Conservation (phyloP, 192 early-diverging fungal species). For the Coemansia sp. region DNA sequence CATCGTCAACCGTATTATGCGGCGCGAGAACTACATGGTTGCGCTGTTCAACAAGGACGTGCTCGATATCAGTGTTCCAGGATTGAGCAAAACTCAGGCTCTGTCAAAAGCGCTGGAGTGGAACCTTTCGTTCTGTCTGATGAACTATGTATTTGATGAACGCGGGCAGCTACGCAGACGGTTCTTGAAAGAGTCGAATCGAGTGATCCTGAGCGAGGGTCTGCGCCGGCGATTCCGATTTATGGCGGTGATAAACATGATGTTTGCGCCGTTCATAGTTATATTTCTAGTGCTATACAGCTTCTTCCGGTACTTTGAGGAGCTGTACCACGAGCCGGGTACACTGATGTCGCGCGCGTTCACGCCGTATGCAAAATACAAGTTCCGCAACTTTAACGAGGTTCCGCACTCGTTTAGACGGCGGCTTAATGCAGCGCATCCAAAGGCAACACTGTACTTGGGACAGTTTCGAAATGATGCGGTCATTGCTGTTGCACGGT, state of each 20-base stretch:
- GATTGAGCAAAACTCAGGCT: constrained; percentile 57
- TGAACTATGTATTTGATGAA: constrained; percentile 87
- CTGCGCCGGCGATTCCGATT: constrained; percentile 77
- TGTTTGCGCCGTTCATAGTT: constrained; percentile 86
- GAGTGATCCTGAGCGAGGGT: constrained; percentile 64
- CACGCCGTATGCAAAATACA: constrained; percentile 85
- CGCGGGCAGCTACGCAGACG: constrained; percentile 76
- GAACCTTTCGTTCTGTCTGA: constrained; percentile 84
- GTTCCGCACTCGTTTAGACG: constrained; percentile 83
- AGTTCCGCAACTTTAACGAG: constrained; percentile 97
- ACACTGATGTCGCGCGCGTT: constrained; percentile 78
- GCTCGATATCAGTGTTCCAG: constrained; percentile 75
- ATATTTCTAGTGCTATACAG: constrained; percentile 77
- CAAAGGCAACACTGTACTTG: constrained; percentile 78
- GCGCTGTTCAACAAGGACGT: constrained; percentile 93
- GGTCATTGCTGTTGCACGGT: constrained; percentile 74
- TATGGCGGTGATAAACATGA: constrained; percentile 82
- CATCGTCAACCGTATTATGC: constrained; percentile 93
- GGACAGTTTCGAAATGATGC: constrained; percentile 88
- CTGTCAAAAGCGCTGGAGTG: constrained; percentile 90
- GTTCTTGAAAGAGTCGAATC: constrained; percentile 74
- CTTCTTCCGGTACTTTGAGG: constrained; percentile 94
- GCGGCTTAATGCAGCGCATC: constrained; percentile 73
- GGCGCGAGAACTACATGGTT: constrained; percentile 96
- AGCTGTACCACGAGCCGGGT: constrained; percentile 77